Evolutionary conservation across 192 early-diverging fungal genomes (phyloP).

Genomic region (Rhizophagus clarus): DNA sequence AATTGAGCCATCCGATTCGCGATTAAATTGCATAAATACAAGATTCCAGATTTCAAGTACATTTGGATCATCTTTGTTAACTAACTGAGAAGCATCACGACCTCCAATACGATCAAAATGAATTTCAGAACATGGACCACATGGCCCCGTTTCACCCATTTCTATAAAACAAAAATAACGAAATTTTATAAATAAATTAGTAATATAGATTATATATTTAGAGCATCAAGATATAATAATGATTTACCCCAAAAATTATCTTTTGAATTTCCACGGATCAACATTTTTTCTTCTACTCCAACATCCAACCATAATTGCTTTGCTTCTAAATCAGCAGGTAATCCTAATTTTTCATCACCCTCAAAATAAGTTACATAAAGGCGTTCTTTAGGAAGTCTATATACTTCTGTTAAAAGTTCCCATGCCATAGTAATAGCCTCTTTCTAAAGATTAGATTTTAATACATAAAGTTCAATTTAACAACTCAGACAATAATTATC

Average conservation of each 20-base stretch:
- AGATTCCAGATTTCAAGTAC: constrained; percentile 99
- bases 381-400: constrained; percentile 78
- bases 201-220: too few species aligned
- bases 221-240: neutral
- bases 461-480: constrained; percentile 16
- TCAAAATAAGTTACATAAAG: constrained; percentile 98
- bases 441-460: constrained; percentile 44
- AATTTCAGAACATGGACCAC: constrained; percentile 97
- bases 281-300: constrained; percentile 79
- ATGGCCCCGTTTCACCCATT: constrained; percentile 97
- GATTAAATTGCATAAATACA: constrained; percentile 99
- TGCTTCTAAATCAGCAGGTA: constrained; percentile 88
- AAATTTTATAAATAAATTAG: neutral
- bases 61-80: constrained; percentile 97
- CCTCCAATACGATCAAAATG: constrained; percentile 97
- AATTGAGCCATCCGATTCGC: constrained; percentile 85
- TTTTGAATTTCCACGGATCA: constrained; percentile 87
- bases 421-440: constrained; percentile 91
- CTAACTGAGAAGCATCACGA: constrained; percentile 83
- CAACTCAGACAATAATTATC: neutral
- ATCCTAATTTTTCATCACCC: constrained; percentile 78
- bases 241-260: constrained; percentile 97
- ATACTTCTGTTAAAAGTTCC: constrained; percentile 90
- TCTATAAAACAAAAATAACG: constrained; percentile 47
- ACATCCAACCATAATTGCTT: constrained; percentile 88